These are phyloP conservation scores for Microthlaspi erraticum DNA, from an alignment of 345 rosid species.

Conservation along the genomic window DNA sequence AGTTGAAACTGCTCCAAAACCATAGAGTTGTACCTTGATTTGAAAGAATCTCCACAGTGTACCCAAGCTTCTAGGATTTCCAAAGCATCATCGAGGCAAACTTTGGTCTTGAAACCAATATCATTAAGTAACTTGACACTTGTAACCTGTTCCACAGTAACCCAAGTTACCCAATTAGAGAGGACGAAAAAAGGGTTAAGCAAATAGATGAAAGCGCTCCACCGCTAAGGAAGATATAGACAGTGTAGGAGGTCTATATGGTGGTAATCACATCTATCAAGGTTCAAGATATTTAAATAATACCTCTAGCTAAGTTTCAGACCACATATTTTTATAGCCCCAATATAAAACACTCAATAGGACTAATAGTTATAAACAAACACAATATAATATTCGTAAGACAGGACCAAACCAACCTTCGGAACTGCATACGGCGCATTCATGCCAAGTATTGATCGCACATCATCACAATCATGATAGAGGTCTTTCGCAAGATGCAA, in stretches of 20 bases:
- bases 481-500: constrained; percentile 76
- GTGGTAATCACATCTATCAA: constrained; percentile 10
- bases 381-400: constrained; percentile 23
- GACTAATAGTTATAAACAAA: constrained; percentile 16
- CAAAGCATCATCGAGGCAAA: constrained; percentile 62
- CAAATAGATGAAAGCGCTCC: constrained; percentile 22
- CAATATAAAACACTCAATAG: constrained; percentile 6
- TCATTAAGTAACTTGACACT: constrained; percentile 61
- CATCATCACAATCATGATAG: constrained; percentile 81
- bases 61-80: constrained; percentile 64
- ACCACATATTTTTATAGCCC: constrained; percentile 12
- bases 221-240: constrained; percentile 31
- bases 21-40: constrained; percentile 64
- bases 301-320: constrained; percentile 17
- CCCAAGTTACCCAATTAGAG: constrained; percentile 32
- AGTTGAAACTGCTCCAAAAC: constrained; percentile 9
- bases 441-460: constrained; percentile 72
- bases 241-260: constrained; percentile 15
- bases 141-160: constrained; percentile 60
- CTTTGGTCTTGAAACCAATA: constrained; percentile 80
- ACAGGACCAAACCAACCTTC: constrained; percentile 64
- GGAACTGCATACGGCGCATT: constrained; percentile 87
- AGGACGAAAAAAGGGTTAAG: constrained; percentile 17
- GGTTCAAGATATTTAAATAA: constrained; percentile 5
- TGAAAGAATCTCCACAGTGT: constrained; percentile 56